These are phyloP conservation scores for Corchorus capsularis DNA, from an alignment of 345 rosid genomes.

Conservation along the genomic window DNA sequence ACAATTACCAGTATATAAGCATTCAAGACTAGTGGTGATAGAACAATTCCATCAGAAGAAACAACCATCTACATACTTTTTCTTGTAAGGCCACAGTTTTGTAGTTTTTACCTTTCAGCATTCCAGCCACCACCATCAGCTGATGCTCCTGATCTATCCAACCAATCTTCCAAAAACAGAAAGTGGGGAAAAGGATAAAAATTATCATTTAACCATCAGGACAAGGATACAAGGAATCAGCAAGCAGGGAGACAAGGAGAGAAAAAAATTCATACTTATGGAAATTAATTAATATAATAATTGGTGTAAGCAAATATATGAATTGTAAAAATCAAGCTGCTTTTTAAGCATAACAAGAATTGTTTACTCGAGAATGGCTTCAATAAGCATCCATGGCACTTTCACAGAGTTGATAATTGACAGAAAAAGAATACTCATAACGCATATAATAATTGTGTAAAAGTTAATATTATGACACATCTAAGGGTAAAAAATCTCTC, in stretches of 20 bases:
- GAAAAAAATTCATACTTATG: not conserved
- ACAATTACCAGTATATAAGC: not conserved
- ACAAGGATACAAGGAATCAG: not conserved
- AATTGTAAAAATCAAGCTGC: not conserved
- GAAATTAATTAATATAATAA: not conserved
- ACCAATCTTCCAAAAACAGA: slow-evolving; percentile 55
- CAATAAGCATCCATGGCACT: not conserved
- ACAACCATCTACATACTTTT: slow-evolving; percentile 4
- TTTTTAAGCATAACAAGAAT: not conserved
- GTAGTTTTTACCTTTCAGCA: slow-evolving; percentile 47
- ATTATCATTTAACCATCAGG: slow-evolving; percentile 11
- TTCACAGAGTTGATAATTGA: not conserved
- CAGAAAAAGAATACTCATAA: not conserved
- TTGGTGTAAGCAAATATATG: not conserved
- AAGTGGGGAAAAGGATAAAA: not conserved
- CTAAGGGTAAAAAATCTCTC: slow-evolving; percentile 20
- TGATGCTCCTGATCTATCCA: slow-evolving; percentile 62
- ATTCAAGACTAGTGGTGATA: not conserved
- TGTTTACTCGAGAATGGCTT: not conserved
- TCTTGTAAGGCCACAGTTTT: not conserved
- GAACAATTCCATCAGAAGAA: not conserved
- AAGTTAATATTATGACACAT: slow-evolving; percentile 17
- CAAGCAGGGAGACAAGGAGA: not conserved
- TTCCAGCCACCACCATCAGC: slow-evolving; percentile 63
- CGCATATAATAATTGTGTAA: not conserved